Base-by-base conservation (phyloP, 2,329 filamentous ascomycete species). In the Huntiella decipiens region DNA sequence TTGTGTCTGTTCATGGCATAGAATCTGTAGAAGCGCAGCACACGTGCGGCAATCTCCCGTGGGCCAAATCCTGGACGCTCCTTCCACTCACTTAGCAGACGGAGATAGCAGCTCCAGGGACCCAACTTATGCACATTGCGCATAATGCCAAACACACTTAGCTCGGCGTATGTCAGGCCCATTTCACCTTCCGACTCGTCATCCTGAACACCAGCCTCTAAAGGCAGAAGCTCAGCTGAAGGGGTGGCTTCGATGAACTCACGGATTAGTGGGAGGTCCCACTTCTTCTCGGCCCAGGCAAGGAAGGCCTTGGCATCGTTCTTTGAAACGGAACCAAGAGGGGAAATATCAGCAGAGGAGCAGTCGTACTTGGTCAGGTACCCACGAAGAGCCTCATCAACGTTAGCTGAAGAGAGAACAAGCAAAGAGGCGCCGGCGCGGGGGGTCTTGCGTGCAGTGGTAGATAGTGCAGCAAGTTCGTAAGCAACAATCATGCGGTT, bases 241-340 rank as follows among this genome's bases (percentile, higher is more conserved):
- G 71, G 72, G 0, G 61, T 65, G 0, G 73, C 75, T 22, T 69
- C 62, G 46, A 83, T 61, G 59, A 83, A 83, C 15, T 73, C 67
- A n/a, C 68, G 58, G 32, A 82, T 63, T 43, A 82, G 74, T 0
- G 76, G 75, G 2, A 83, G 61, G 4, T 67, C 58, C 59, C 79
- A 82, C 16, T 65, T 61, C 15, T 60, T 60, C 15, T 63, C 56
- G 2, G 73, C 67, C 66, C 71, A 82, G 33, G 58, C 59, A 51
- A 80, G 75, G 60, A 84, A 82, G 12, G 64, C 58, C 55, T 74
- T 79, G 2, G 80, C 65, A 52, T 83, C 79, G 2, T 67, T 72
- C 56, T 83, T 83, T 32, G 52, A 61, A 19, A 66, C 66, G 12
- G 62, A 64, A 16, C 68, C 72, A 31, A 74, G 68, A 2, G 73